Evolutionary conservation across 2,329 filamentous ascomycete genomes (phyloP), one percentile per base, ranked within the genome.

Genomic region (Penicillium sp.): DNA sequence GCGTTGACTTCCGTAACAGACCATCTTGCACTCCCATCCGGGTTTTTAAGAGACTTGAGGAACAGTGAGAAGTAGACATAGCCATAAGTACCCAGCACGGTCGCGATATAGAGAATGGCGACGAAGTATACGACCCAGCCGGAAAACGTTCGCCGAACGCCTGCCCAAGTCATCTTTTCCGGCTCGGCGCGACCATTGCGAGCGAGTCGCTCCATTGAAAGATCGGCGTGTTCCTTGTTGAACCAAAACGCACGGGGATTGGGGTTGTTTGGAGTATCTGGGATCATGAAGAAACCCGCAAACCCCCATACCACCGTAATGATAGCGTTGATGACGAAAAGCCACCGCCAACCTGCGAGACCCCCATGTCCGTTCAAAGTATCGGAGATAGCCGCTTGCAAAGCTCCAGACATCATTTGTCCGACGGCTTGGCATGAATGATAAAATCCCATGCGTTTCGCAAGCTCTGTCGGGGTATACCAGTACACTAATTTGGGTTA

Each of bases 111-210:
- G 7, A 81, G 59, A 0, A 75, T 59, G 1, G 78, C 66, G 11
- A 81, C 71, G 58, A 79, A 76, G 55, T 80, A 81, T 0, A 77
- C 69, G 1, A 77, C 70, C 78, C 78, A 80, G 45, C 69, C 71
- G 0, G 62, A 66, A 48, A 79, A 75, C 0, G 78, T 78, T 7
- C 79, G 72, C 60, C 74, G 76, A 26, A 73, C 71, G 40, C 74
- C 74, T 1, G 67, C 72, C 75, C 75, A 78, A 2, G 72, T 76
- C 56, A 81, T 76, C 31, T 67, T 72, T 65, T 77, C 79, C 0
- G 77, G 74, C 51, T 80, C 78, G 8, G 76, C 74, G 21, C 78
- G 74, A 6, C 74, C 73, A 55, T 80, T 70, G 0, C 78, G 71
- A 37, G 72, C 71, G 1, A 81, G 66, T 3, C 79, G 69, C 26